A percentile compares a stretch with the other conserved stretches of the same genome.
Conservation (phyloP, 805 yeast genomes). For the Candida khao-thaluensis region DNA sequence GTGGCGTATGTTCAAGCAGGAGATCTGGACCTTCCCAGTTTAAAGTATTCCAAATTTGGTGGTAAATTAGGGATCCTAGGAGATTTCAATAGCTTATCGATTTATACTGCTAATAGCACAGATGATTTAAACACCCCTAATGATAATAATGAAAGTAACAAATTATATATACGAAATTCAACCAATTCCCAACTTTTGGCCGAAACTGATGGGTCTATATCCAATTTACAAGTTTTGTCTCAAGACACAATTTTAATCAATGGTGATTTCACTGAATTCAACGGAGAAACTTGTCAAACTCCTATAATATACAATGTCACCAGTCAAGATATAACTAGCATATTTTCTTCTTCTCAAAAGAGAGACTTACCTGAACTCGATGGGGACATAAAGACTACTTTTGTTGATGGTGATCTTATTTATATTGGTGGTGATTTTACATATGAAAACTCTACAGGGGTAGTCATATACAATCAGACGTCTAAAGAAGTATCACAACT, state of each 20-base stretch:
- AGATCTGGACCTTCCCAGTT: constrained; percentile 15
- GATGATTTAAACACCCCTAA: constrained; percentile 15
- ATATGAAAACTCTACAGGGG: constrained; percentile 54
- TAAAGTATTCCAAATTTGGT: constrained; percentile 27
- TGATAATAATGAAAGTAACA: constrained; percentile 11
- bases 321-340: constrained; percentile 21
- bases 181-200: constrained; percentile 24
- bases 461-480: constrained; percentile 59
- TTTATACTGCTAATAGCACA: constrained; percentile 28
- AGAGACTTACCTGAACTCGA: constrained; percentile 18
- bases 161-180: constrained; percentile 24
- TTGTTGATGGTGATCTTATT: constrained; percentile 45
- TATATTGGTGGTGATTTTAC: constrained; percentile 81
- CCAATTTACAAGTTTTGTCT: constrained; percentile 26
- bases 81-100: constrained; percentile 27
- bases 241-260: constrained; percentile 29
- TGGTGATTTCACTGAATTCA: constrained; percentile 38
- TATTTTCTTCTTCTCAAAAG: constrained; percentile 18
- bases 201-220: constrained; percentile 30
- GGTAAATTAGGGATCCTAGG: constrained; percentile 34
- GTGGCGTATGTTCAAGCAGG: no score
- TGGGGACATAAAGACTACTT: constrained; percentile 35
- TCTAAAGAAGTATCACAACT: constrained; percentile 43
- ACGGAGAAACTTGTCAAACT: constrained; percentile 22
- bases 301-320: constrained; percentile 39